A percentile compares a stretch with the other conserved stretches of the same genome.
Evolutionary conservation across 768 basidiomycete genomes (phyloP).

Genomic region (Porpolomopsis calyptriformis): DNA sequence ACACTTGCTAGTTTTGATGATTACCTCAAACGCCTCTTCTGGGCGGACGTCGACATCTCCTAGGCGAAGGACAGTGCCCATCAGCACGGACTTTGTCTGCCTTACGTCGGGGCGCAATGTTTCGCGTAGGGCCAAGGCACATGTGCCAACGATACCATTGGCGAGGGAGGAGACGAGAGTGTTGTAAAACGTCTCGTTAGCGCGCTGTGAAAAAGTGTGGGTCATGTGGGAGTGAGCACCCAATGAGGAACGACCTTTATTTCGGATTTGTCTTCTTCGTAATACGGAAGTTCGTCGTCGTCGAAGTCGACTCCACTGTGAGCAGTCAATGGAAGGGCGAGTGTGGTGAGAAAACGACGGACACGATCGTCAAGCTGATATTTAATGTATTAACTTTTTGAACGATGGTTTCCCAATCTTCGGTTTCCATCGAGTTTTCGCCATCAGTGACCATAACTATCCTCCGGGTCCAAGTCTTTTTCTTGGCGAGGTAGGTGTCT

Average conservation of each 20-base stretch:
- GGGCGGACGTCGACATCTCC: conserved; percentile 60
- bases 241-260: conserved; percentile 48
- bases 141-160: conserved; percentile 50
- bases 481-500: conserved; percentile 49
- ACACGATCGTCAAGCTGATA: conserved; percentile 66
- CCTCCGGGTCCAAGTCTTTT: conserved; percentile 79
- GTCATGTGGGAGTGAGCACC: background rate
- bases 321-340: background rate
- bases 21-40: conserved; percentile 67
- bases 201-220: conserved; percentile 32
- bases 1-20: conserved; percentile 69
- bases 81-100: conserved; percentile 52
- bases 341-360: conserved; percentile 11
- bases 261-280: conserved; percentile 56
- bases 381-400: conserved; percentile 51
- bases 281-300: conserved; percentile 53
- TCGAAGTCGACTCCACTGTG: conserved; percentile 82
- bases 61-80: conserved; percentile 58
- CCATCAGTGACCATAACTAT: conserved; percentile 81
- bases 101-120: conserved; percentile 55
- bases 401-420: conserved; percentile 64
- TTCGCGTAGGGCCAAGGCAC: conserved; percentile 54
- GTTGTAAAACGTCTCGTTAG: conserved; percentile 67
- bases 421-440: conserved; percentile 58
- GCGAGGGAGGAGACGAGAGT: conserved; percentile 31